These are phyloP conservation scores for Blastocystis hominis DNA, from an alignment of 352 stramenopile genomes.

Conservation along the genomic window DNA sequence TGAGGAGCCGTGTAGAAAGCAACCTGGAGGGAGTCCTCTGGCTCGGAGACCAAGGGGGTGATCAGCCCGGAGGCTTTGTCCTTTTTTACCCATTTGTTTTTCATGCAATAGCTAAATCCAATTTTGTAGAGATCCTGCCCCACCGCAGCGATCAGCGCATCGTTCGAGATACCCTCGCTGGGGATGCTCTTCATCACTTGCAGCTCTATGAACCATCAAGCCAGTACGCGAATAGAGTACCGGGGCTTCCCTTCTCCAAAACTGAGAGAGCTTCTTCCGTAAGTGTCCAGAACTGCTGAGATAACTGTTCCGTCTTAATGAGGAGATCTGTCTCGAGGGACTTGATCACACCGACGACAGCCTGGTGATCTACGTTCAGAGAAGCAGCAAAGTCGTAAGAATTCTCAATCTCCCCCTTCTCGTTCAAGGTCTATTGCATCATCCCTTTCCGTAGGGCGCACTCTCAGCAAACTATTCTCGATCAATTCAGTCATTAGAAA, in stretches of 20 bases:
- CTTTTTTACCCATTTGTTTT: constrained; percentile 91
- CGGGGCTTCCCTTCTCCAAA: constrained; percentile 69
- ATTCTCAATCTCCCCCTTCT: constrained; percentile 46
- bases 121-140: constrained; percentile 80
- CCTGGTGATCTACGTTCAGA: constrained; percentile 76
- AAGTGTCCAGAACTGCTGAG: constrained; percentile 80
- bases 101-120: constrained; percentile 88
- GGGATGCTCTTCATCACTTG: constrained; percentile 74
- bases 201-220: constrained; percentile 15
- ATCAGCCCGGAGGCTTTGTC: constrained; percentile 79
- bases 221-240: constrained; percentile 60
- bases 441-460: not conserved
- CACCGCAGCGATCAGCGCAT: constrained; percentile 63
- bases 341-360: constrained; percentile 86
- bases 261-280: constrained; percentile 77
- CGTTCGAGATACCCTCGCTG: constrained; percentile 66
- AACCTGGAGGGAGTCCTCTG: not conserved
- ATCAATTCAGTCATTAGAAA: too few relatives aligned
- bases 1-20: not conserved
- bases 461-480: not conserved
- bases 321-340: constrained; percentile 83
- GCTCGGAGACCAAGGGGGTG: not conserved
- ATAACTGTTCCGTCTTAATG: constrained; percentile 71
- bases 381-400: constrained; percentile 62
- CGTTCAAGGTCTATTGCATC: constrained; percentile 16